Evolutionary conservation across 2,329 filamentous ascomycete species (phyloP), one percentile per base, ranked within the genome.

Genomic region (Dactylellina haptotyla): DNA sequence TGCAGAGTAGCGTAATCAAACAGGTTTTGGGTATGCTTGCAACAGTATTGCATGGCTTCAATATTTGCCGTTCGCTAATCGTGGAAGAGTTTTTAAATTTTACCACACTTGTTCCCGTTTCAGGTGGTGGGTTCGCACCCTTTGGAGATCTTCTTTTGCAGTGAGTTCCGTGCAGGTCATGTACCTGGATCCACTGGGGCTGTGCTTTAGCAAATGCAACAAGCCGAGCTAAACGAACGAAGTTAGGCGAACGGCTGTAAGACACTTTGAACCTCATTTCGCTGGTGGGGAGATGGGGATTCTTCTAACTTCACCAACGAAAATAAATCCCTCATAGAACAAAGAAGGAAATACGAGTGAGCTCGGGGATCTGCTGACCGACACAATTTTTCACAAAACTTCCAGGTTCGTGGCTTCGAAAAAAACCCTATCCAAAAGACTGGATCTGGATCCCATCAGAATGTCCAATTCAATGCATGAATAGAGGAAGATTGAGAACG

Each of bases 171-270:
- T 72, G n/a, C n/a, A n/a, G n/a, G n/a, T n/a, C n/a, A n/a, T n/a
- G n/a, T n/a, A 2, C 66, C 58, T 71, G 59, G 58, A 71, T 51
- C 66, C 66, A 59, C 61, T 72, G 66, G 45, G 66, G 66, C 66
- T 72, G 66, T 72, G 66, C 51, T 72, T 0, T 6, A 48, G 18
- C 57, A 39, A 16, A 30, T 25, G 26, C 26, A 32, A 20, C 16
- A 39, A 39, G 18, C 28, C 26, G 28, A 45, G 43, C 61, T 39
- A 66, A 39, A 39, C 41, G 39, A 30, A 46, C 10, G n/a, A 65
- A 45, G 28, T 41, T 41, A 64, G 23, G 20, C 43, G 41, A 39
- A 28, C 20, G 9, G 30, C 32, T 53, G 43, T 45, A 28, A 48
- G 43, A 32, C 39, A 39, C 10, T 37, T 16, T 43, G n/a, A 12